These are phyloP conservation scores for Lentithecium fluviatile DNA, from an alignment of 495 filamentous ascomycete genomes.

Conservation along the genomic window DNA sequence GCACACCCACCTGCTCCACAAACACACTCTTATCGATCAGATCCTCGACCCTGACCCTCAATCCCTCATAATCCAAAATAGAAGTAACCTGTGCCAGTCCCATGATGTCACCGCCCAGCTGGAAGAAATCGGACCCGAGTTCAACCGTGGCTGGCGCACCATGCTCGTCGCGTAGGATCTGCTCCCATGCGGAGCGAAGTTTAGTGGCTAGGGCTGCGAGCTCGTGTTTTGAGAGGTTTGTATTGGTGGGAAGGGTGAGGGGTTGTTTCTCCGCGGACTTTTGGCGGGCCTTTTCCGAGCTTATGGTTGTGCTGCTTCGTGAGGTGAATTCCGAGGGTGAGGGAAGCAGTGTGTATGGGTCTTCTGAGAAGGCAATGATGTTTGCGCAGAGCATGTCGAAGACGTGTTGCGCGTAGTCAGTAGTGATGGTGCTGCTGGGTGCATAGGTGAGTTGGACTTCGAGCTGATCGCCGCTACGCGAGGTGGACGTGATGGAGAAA, in stretches of 20 bases:
- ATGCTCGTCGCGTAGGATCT: constrained; percentile 47
- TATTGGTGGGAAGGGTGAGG: constrained; percentile 2
- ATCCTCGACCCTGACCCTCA: constrained; percentile 52
- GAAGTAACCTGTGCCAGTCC: constrained; percentile 51
- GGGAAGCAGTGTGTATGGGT: constrained; percentile 48
- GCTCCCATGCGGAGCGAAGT: constrained; percentile 52
- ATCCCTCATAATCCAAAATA: constrained; percentile 52
- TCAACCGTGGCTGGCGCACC: constrained; percentile 40
- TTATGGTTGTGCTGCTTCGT: constrained; percentile 41
- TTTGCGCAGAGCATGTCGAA: constrained; percentile 54
- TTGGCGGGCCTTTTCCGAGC: constrained; percentile 34
- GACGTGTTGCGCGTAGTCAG: constrained; percentile 46
- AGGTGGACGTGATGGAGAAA: constrained; percentile 52
- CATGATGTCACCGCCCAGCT: constrained; percentile 55
- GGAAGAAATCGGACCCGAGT: constrained; percentile 54
- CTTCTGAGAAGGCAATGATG: constrained; percentile 47
- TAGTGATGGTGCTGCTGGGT: constrained; percentile 47
- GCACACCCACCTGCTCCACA: constrained; percentile 51
- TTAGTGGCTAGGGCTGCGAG: constrained; percentile 50
- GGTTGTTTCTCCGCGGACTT: constrained; percentile 21
- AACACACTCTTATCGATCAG: constrained; percentile 52
- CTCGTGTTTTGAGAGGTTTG: constrained; percentile 48
- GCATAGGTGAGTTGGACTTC: constrained; percentile 51
- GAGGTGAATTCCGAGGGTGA: constrained; percentile 40
- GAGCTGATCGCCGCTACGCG: constrained; percentile 45